Evolutionary conservation across 164 flowering plant species (phyloP), one percentile per base, ranked within the genome.

Genomic region (Stephania yunnanensis): DNA sequence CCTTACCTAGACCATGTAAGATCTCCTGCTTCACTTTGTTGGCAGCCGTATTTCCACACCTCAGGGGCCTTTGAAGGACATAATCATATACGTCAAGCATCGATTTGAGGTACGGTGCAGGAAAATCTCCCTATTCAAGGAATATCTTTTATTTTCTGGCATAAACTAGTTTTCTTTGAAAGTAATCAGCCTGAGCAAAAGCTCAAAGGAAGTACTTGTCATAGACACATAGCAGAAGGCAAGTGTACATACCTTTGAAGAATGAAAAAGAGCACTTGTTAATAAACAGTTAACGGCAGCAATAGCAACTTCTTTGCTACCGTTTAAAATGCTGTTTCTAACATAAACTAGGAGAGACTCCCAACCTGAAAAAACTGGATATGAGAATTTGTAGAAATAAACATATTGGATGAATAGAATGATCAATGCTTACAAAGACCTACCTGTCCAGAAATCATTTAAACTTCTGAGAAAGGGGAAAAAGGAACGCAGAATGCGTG

Each of bases 291-390:
- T 92, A 75, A 94, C 83, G 70, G 97, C 98, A 13, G 99, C 99
- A 82, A 94, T 87, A 74, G 95, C 90, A 77, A 96, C 97, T 84
- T 96, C 99, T 86, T 96, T 96, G 80, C 95, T 96, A 70, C 98
- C 97, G 86, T 86, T 82, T 74, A 85, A 81, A 80, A 89, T 89
- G 85, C 92, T 91, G 80, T 86, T 88, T 79, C 87, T 88, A 5
- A 90, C 91, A 82, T 87, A 84, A 81, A 79, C 79, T 73, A 94
- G 85, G 84, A 96, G 79, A 72, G 97, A 85, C 71, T 96, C 92
- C 99, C 99, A 96, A 73, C 98, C 99, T 96, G 85, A 78, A 84
- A 61, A 74, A 73, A 79, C 10, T 46, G 66, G 75, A 55, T 45
- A 30, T 53, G 68, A 61, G 52, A 6, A 64, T 70, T 68, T 63